Evolutionary conservation across 352 stramenopile species (phyloP).

Genomic region (Phytophthora colocasiae): DNA sequence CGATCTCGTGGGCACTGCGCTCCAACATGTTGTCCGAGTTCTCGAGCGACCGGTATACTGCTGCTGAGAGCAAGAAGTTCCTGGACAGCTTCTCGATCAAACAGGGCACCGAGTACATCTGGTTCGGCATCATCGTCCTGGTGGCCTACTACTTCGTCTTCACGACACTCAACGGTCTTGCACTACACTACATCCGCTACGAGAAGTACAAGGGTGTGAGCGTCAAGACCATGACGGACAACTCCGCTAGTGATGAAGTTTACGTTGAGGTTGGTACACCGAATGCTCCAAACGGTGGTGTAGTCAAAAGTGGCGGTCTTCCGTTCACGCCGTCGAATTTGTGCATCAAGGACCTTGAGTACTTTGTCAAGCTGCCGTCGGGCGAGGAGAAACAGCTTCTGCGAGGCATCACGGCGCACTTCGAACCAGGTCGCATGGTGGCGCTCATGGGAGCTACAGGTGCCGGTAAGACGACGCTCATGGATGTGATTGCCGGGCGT

Average conservation of each 20-base stretch:
- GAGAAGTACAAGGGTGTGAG: constrained; percentile 56
- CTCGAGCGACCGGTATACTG: constrained; percentile 45
- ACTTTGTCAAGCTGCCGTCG: constrained; percentile 64
- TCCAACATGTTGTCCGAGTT: constrained; percentile 74
- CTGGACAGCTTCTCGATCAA: constrained; percentile 55
- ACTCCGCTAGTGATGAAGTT: constrained; percentile 24
- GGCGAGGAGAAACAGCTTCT: constrained; percentile 65
- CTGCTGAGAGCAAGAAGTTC: constrained; percentile 11
- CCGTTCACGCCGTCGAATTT: constrained; percentile 55
- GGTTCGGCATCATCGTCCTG: constrained; percentile 47
- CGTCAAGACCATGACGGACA: constrained; percentile 42
- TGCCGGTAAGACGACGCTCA: constrained; percentile 69
- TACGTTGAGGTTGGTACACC: constrained; percentile 45
- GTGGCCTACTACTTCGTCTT: constrained; percentile 56
- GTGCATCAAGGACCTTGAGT: constrained; percentile 59
- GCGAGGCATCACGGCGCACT: constrained; percentile 51
- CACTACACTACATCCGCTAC: constrained; percentile 56
- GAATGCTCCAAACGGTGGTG: constrained; percentile 7
- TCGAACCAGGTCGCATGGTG: constrained; percentile 65
- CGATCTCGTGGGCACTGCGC: constrained; percentile 62
- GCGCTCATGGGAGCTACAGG: constrained; percentile 77
- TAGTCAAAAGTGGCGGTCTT: constrained; percentile 29
- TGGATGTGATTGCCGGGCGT: constrained; percentile 69
- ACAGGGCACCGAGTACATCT: constrained; percentile 49
- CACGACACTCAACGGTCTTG: constrained; percentile 50